Base-by-base conservation (phyloP, 2,329 filamentous ascomycete genomes). In the Macroventuria anomochaeta region DNA sequence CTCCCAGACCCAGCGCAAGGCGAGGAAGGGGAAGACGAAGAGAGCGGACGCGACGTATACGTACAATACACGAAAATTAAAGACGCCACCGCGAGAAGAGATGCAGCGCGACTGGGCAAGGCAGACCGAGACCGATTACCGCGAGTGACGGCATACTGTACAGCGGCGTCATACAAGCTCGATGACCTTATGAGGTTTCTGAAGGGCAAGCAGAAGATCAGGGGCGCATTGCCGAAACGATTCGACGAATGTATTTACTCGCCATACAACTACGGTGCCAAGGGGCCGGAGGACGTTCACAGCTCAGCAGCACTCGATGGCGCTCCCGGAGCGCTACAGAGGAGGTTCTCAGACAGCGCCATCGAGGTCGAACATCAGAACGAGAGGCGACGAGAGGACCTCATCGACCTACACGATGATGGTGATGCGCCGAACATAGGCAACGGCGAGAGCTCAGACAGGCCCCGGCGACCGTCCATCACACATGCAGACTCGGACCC, bases 181-280 rank as follows among this genome's bases (percentile, higher is more conserved):
- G 93, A 97, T 29, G 88, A 88, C 3, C 79, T 97, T 57, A 90
- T 96, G 85, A 88, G 89, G 37, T 99, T 93, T 70, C 78, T 99
- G 58, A 99, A 99, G 74, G 90, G 91, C 25, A 84, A 90, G 54
- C 84, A 85, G 38, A 91, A 90, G 74, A 85, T 85, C 26, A 85
- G 90, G 65, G 90, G 91, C 15, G 86, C 93, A 13, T 89, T 87
- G 55, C 93, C 95, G 1, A 97, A 97, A 75, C 79, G 95, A 53
- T 97, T 97, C 65, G 95, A 99, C 73, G 95, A 99, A 75, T 99
- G 95, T 75, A 91, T 99, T 64, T 99, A 99, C 76, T 91, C 93
- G 10, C 91, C 93, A 0, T 99, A 96, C 75, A 88, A 86, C 67
- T 97, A 97, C 73, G 81, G 81, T 34, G 82, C 85, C 20, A 67